A percentile compares a stretch with the other conserved stretches of the same genome.
Evolutionary conservation across 768 basidiomycete species (phyloP).

Genomic region (Tylopilus intermedius): DNA sequence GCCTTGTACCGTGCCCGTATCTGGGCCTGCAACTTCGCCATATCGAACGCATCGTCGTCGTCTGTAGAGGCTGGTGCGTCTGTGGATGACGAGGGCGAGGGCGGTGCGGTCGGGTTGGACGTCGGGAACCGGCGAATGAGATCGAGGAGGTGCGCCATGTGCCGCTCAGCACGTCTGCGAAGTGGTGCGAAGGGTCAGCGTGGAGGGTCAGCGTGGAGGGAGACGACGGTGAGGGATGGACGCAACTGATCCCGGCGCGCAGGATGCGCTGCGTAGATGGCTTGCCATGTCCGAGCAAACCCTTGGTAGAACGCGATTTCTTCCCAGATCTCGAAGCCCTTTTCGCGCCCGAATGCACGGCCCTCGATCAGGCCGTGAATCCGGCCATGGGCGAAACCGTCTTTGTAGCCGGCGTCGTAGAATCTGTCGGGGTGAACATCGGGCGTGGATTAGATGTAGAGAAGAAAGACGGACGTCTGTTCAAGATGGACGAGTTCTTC

Average conservation of each 20-base stretch:
- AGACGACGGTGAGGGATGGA: background rate
- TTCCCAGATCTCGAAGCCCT: background rate
- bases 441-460: background rate
- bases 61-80: too few species aligned
- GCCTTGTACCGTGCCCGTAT: slow-evolving; percentile 86
- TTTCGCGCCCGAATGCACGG: too few species aligned
- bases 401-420: slow-evolving; percentile 70
- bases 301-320: too few species aligned
- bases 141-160: slow-evolving; percentile 65
- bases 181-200: background rate
- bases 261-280: slow-evolving; percentile 13
- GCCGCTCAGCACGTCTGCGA: slow-evolving; percentile 59
- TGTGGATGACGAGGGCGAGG: background rate
- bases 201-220: background rate
- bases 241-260: slow-evolving; percentile 10
- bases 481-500: slow-evolving; percentile 59
- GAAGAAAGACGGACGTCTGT: slow-evolving; percentile 44
- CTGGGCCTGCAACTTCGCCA: slow-evolving; percentile 70
- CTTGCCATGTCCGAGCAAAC: too few species aligned
- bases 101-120: slow-evolving; percentile 54
- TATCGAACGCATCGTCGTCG: slow-evolving; percentile 49
- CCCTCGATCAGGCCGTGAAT: too few species aligned
- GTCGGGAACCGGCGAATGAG: slow-evolving; percentile 74
- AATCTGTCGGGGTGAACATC: slow-evolving; percentile 45
- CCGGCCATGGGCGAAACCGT: slow-evolving; percentile 38